These are phyloP conservation scores for Pachyrhizus erosus DNA, from an alignment of 306 rosid genomes.

Conservation along the genomic window DNA sequence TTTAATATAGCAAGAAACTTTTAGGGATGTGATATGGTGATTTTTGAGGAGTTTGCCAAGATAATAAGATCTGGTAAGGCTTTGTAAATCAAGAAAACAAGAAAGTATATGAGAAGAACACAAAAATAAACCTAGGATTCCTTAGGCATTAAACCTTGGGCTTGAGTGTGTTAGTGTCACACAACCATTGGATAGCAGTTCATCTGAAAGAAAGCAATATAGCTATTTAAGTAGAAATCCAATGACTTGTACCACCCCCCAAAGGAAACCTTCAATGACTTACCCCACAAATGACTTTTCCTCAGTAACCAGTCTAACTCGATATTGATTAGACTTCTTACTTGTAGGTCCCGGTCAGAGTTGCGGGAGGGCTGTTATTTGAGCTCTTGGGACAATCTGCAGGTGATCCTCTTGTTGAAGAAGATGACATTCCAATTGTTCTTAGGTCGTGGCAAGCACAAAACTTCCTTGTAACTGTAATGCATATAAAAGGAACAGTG, in stretches of 20 bases:
- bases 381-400: slow-evolving; percentile 96
- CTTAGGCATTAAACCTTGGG: not conserved
- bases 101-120: not conserved
- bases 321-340: slow-evolving; percentile 34
- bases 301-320: not conserved
- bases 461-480: slow-evolving; percentile 78
- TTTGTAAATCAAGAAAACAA: not conserved
- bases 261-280: slow-evolving; percentile 5
- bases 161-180: not conserved
- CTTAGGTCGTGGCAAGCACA: slow-evolving; percentile 97
- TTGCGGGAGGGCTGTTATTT: slow-evolving; percentile 91
- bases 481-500: slow-evolving; percentile 77
- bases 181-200: not conserved
- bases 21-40: not conserved
- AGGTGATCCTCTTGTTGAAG: slow-evolving; percentile 84
- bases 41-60: not conserved
- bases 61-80: not conserved
- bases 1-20: not conserved
- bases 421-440: slow-evolving; percentile 92
- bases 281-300: not conserved
- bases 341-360: slow-evolving; percentile 89
- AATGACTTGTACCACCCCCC: not conserved
- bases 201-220: not conserved
- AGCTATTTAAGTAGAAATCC: not conserved
- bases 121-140: not conserved